Percentiles rank a stretch among this genome's conserved stretches.
Conservation (phyloP, 257 asterid species). For the Ilex asprella region DNA sequence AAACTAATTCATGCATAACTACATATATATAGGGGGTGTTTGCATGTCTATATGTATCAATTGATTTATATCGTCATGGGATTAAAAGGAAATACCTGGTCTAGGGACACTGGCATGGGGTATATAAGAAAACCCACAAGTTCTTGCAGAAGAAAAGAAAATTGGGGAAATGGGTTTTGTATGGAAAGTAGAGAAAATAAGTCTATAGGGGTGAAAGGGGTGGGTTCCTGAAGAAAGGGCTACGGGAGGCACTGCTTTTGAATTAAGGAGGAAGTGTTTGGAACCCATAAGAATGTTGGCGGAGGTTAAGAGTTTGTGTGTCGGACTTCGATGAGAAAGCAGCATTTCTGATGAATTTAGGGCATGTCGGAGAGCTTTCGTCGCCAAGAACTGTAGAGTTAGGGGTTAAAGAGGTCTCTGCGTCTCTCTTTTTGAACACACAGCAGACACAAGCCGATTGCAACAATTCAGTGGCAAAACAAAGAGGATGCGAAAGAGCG, state of each 20-base stretch:
- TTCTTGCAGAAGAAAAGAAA: slow-evolving; percentile 14
- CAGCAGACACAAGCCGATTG: too few species aligned
- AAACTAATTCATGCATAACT: background rate
- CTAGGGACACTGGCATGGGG: slow-evolving; percentile 43
- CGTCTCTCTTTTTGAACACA: too few species aligned
- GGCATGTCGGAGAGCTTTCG: background rate
- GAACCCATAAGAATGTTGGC: background rate
- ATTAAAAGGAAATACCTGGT: slow-evolving; percentile 22
- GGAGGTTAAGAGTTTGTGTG: background rate
- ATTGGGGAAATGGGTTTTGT: slow-evolving; percentile 30
- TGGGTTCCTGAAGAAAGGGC: background rate
- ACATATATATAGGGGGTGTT: background rate
- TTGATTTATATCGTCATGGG: too few species aligned
- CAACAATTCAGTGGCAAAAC: too few species aligned
- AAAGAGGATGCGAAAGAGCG: too few species aligned
- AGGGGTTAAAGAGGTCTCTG: background rate
- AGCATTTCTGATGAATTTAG: background rate
- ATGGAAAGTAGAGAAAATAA: slow-evolving; percentile 20
- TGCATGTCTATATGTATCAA: too few species aligned
- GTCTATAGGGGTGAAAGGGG: slow-evolving; percentile 6
- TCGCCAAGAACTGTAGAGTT: background rate
- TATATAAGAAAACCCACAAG: slow-evolving; percentile 28
- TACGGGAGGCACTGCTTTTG: background rate
- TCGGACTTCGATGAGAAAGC: background rate
- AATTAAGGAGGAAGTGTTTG: background rate